phyloP scores from a whole-genome alignment of 2,329 filamentous ascomycete species.

The Trichoderma sp. region DNA sequence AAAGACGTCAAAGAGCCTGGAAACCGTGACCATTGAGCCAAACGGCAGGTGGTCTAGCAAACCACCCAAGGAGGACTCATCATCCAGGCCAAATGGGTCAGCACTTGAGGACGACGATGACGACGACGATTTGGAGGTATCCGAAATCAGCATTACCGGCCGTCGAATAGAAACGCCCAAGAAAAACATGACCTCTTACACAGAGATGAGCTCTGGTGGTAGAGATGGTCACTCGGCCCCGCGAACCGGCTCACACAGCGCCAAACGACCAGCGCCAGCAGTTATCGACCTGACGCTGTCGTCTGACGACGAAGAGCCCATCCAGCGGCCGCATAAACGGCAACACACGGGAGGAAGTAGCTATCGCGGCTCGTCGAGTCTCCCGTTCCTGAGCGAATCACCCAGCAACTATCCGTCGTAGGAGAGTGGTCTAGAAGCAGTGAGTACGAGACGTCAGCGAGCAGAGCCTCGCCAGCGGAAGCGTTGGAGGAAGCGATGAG shows the following conservation, averaged over 20 bases:
- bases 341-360: conserved; percentile 35
- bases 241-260: conserved; percentile 35
- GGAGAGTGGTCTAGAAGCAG: background rate
- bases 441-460: background rate
- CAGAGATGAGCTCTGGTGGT: conserved; percentile 37
- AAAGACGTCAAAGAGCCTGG: conserved; percentile 65
- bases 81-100: conserved; percentile 29
- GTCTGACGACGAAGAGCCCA: conserved; percentile 50
- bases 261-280: conserved; percentile 49
- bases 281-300: conserved; percentile 60
- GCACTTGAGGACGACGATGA: conserved; percentile 39
- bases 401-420: conserved; percentile 9
- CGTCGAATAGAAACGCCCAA: conserved; percentile 38
- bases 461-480: background rate
- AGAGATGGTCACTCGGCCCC: conserved; percentile 37
- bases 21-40: conserved; percentile 88
- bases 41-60: conserved; percentile 69
- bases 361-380: conserved; percentile 20
- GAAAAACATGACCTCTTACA: conserved; percentile 34
- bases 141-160: conserved; percentile 39
- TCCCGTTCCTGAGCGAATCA: conserved; percentile 18
- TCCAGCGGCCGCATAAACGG: conserved; percentile 47
- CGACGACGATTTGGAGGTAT: conserved; percentile 49
- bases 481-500: background rate
- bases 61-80: conserved; percentile 32